Conservation (phyloP, 2,329 filamentous ascomycete species). For the Daldinia eschscholtzii region DNA sequence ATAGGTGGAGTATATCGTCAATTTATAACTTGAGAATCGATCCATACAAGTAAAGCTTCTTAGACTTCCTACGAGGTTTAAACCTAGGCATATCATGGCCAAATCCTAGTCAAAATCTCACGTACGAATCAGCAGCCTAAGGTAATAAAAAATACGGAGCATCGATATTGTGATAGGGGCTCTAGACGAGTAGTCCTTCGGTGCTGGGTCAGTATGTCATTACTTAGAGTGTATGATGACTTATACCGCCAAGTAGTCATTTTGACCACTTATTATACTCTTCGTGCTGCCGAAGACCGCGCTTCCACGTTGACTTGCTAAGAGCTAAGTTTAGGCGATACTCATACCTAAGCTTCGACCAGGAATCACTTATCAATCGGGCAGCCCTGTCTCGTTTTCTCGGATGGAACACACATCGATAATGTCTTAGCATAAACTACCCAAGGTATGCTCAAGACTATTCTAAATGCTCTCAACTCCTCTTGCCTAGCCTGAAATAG, state of each 20-base stretch:
- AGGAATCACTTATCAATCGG: not conserved
- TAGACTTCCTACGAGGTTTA: not conserved
- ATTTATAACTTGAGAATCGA: not conserved
- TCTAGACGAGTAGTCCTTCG: not conserved
- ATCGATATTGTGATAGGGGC: not conserved
- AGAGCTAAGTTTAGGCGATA: too few species aligned
- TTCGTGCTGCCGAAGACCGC: too few species aligned
- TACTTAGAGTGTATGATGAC: not conserved
- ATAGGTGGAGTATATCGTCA: not conserved
- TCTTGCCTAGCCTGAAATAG: conserved; percentile 13
- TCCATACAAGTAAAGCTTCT: not conserved
- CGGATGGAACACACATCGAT: not conserved
- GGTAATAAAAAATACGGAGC: not conserved
- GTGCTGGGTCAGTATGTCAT: not conserved
- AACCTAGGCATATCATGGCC: not conserved
- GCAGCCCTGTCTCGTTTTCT: not conserved
- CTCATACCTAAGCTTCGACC: too few species aligned
- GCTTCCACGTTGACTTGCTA: too few species aligned
- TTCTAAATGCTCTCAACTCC: conserved; percentile 13
- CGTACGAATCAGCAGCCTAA: not conserved
- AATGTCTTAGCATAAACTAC: not conserved
- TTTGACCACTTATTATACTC: not conserved
- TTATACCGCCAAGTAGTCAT: not conserved
- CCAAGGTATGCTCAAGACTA: conserved; percentile 1
- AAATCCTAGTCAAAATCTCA: not conserved